Conservation (phyloP, 768 basidiomycete species). For the Kockovaella imperatae region DNA sequence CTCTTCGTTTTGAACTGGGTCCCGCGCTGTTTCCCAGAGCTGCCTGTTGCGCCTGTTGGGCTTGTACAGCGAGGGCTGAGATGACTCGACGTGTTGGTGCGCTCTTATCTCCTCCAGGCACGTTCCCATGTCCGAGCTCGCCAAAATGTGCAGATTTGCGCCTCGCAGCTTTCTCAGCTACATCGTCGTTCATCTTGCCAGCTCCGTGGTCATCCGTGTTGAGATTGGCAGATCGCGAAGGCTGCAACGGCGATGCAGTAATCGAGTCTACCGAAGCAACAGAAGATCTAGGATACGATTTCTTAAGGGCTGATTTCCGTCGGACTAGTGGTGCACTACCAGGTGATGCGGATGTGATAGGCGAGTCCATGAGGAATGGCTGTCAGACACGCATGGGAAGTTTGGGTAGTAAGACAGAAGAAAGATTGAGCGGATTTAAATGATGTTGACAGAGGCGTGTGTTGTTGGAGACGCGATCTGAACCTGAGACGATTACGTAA, state of each 20-base stretch:
- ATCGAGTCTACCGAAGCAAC: not conserved
- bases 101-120: constrained; percentile 48
- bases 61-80: constrained; percentile 47
- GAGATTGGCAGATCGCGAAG: constrained; percentile 2
- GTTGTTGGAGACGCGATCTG: not conserved
- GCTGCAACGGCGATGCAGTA: constrained; percentile 9
- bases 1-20: constrained; percentile 9
- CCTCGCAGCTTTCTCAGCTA: constrained; percentile 73
- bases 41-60: constrained; percentile 53
- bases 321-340: not conserved
- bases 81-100: constrained; percentile 20
- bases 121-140: constrained; percentile 13
- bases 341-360: too few relatives aligned
- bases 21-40: constrained; percentile 46
- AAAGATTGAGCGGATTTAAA: not conserved
- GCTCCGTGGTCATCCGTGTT: not conserved
- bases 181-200: constrained; percentile 62
- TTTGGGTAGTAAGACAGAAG: not conserved
- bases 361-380: too few relatives aligned
- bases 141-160: constrained; percentile 46
- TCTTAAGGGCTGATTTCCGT: constrained; percentile 2
- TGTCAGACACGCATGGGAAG: too few relatives aligned
- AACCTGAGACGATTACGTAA: not conserved
- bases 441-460: not conserved
- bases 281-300: not conserved